Percentiles rank a stretch among this genome's conserved stretches.
Conservation (phyloP, 1,284 basidiomycete species). For the Ganoderma sp. region DNA sequence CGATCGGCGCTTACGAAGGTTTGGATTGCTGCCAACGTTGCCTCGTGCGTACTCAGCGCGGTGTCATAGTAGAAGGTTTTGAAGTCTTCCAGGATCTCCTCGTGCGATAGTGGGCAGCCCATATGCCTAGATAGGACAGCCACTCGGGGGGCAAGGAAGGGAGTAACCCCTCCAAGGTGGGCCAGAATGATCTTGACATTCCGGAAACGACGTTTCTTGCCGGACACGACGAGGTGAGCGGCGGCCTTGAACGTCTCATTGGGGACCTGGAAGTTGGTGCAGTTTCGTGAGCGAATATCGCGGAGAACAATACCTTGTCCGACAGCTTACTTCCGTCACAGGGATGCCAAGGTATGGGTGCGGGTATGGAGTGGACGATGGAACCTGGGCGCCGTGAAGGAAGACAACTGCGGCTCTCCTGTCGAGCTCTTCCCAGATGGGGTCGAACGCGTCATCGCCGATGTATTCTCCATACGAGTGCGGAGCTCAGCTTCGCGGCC, state of each 20-base stretch:
- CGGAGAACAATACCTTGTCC: background rate
- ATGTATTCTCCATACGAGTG: conserved; percentile 58
- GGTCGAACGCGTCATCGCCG: conserved; percentile 64
- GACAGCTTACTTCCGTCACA: conserved; percentile 56
- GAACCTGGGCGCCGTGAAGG: conserved; percentile 70
- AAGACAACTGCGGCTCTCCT: conserved; percentile 63
- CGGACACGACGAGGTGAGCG: conserved; percentile 72
- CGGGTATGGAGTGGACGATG: conserved; percentile 66
- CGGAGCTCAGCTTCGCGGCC: background rate
- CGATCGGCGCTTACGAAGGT: conserved; percentile 53
- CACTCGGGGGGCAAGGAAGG: conserved; percentile 66
- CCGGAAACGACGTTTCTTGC: conserved; percentile 64
- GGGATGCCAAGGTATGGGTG: conserved; percentile 67
- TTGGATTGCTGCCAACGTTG: conserved; percentile 56
- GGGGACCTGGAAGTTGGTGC: conserved; percentile 55
- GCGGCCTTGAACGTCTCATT: conserved; percentile 82
- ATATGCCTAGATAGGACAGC: conserved; percentile 68
- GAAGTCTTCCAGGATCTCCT: conserved; percentile 71
- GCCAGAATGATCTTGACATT: conserved; percentile 68
- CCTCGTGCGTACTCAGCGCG: conserved; percentile 62
- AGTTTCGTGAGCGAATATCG: background rate
- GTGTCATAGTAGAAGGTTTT: conserved; percentile 73
- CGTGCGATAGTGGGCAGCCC: conserved; percentile 62
- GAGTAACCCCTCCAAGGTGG: conserved; percentile 69
- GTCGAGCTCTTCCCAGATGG: conserved; percentile 70